Conservation (phyloP, 345 rosid genomes). For the Populus pruinosa region DNA sequence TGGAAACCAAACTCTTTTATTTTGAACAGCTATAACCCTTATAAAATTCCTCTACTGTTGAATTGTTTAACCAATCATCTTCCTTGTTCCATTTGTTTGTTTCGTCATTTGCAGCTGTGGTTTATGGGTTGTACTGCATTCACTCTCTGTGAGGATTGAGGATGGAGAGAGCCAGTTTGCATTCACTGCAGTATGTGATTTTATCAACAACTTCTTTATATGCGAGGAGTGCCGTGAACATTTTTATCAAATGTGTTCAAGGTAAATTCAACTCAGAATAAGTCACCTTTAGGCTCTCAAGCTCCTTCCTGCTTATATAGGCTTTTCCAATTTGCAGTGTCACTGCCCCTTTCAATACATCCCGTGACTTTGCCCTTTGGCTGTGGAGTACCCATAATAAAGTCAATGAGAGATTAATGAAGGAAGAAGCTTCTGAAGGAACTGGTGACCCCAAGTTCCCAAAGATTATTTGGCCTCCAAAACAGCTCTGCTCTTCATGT, state of each 20-base stretch:
- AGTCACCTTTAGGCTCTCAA: not conserved
- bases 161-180: constrained; percentile 89
- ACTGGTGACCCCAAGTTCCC: constrained; percentile 91
- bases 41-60: not conserved
- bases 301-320: constrained; percentile 16
- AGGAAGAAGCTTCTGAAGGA: constrained; percentile 72
- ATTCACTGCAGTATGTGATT: constrained; percentile 73
- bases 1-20: not conserved
- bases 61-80: not conserved
- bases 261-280: constrained; percentile 42
- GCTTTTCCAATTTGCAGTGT: constrained; percentile 46
- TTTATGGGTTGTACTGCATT: constrained; percentile 92
- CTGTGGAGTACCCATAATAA: constrained; percentile 87
- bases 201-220: constrained; percentile 81
- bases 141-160: constrained; percentile 80
- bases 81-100: not conserved
- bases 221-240: constrained; percentile 96
- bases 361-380: constrained; percentile 84
- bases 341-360: constrained; percentile 54
- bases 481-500: constrained; percentile 80
- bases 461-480: constrained; percentile 87
- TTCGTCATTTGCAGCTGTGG: constrained; percentile 68
- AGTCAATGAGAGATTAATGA: constrained; percentile 80
- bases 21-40: not conserved
- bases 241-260: constrained; percentile 83